Evolutionary conservation across 1,284 basidiomycete genomes (phyloP), one percentile per base, ranked within the genome.

Genomic region (Puccinia polysora): DNA sequence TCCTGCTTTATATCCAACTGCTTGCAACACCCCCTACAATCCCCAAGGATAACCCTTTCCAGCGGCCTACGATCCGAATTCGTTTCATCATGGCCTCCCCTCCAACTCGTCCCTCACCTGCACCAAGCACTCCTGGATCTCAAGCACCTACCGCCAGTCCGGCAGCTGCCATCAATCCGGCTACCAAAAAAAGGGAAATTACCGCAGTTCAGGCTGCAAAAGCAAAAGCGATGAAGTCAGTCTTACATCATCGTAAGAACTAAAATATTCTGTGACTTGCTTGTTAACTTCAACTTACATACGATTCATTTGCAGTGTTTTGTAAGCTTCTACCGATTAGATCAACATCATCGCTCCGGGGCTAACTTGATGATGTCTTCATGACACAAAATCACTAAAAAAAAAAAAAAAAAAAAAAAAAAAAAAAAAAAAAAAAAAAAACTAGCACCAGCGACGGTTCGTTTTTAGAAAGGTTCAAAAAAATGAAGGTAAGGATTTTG

Each of bases 211-310:
- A 69, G 28, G 65, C 65, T 50, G 65, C 65, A 10, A 69, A 69
- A 30, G 65, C 65, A 18, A 69, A 69, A 34, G 65, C 65, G 43
- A 69, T 69, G 65, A 69, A 69, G 65, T 69, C 10, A 34, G 65
- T 69, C 2, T 5, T 50, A 4, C 15, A 52, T 38, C n/a, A 30
- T 4, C 2, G 45, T 25, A n/a, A 5, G 30, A n/a, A 40, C 6
- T 1, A 6, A 36, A 60, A 38, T n/a, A n/a, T n/a, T n/a, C n/a
- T n/a, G n/a, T n/a, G n/a, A n/a, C n/a, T n/a, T n/a, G n/a, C n/a
- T n/a, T n/a, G n/a, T n/a, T n/a, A n/a, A n/a, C n/a, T n/a, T n/a
- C n/a, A n/a, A n/a, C n/a, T n/a, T n/a, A n/a, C n/a, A n/a, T n/a
- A n/a, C n/a, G n/a, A n/a, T n/a, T n/a, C n/a, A n/a, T n/a, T n/a